phyloP scores from a whole-genome alignment of 805 yeast species.

The Lachancea cidri region DNA sequence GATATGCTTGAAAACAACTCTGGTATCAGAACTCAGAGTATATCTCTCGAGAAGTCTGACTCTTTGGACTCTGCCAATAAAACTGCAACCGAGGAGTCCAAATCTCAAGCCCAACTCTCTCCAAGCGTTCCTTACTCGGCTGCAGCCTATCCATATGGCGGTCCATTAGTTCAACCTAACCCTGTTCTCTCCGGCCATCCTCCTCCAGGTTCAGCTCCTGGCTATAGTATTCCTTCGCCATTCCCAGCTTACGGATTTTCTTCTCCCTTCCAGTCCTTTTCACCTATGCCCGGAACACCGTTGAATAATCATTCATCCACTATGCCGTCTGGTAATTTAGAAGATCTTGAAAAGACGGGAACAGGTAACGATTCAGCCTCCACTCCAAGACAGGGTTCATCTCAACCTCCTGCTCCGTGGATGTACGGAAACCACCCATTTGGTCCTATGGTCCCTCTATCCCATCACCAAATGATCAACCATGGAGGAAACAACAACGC shows the following conservation, averaged over 20 bases:
- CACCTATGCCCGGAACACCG: constrained; percentile 27
- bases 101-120: constrained; percentile 3
- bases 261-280: constrained; percentile 31
- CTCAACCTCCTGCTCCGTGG: constrained; percentile 30
- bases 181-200: constrained; percentile 25
- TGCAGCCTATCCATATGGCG: constrained; percentile 32
- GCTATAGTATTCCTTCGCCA: constrained; percentile 27
- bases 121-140: constrained; percentile 20
- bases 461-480: constrained; percentile 16
- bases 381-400: constrained; percentile 3
- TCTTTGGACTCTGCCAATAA: constrained; percentile 2
- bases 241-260: constrained; percentile 32
- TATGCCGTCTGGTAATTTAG: background rate
- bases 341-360: constrained; percentile 1
- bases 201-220: constrained; percentile 18
- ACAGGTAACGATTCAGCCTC: background rate
- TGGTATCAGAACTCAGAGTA: constrained; percentile 26
- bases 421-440: constrained; percentile 29
- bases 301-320: constrained; percentile 4
- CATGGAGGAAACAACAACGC: constrained; percentile 3
- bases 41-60: constrained; percentile 23
- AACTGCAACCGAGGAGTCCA: constrained; percentile 7
- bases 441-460: constrained; percentile 25
- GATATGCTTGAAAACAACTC: no score
- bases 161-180: constrained; percentile 30